Conservation (phyloP, 768 basidiomycete species). For the Calvatia gigantea region DNA sequence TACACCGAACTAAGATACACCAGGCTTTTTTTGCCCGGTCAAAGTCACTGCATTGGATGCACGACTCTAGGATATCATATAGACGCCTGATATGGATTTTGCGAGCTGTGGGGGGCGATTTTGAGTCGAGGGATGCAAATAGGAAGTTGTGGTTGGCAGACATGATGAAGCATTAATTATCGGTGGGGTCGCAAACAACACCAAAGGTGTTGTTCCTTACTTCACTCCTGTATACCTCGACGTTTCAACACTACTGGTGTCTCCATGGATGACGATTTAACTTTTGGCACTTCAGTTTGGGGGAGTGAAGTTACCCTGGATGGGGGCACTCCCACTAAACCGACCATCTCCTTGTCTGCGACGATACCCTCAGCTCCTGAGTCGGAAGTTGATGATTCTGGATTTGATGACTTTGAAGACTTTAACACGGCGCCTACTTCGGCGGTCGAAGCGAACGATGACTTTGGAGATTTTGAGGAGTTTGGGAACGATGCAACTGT, state of each 20-base stretch:
- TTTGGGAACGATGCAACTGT: constrained; percentile 47
- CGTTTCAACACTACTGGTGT: background rate
- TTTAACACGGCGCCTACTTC: constrained; percentile 48
- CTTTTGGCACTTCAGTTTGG: constrained; percentile 76
- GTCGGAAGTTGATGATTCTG: constrained; percentile 29
- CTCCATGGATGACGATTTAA: constrained; percentile 68
- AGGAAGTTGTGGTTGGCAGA: constrained; percentile 44
- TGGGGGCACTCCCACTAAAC: constrained; percentile 24
- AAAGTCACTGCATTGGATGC: constrained; percentile 63
- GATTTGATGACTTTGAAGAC: constrained; percentile 59
- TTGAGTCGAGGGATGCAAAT: constrained; percentile 56
- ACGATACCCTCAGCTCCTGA: constrained; percentile 19
- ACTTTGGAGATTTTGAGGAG: constrained; percentile 87
- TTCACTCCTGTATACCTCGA: background rate
- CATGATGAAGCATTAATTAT: background rate
- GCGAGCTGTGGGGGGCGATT: constrained; percentile 48
- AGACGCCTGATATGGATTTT: constrained; percentile 73
- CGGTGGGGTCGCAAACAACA: constrained; percentile 23
- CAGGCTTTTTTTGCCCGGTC: constrained; percentile 65
- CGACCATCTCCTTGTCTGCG: constrained; percentile 18
- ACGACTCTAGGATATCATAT: constrained; percentile 70
- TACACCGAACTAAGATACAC: constrained; percentile 72
- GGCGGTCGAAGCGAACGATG: constrained; percentile 51
- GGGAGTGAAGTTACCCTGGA: constrained; percentile 32
- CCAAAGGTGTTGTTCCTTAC: constrained; percentile 21